Evolutionary conservation across 2,329 filamentous ascomycete genomes (phyloP).

Genomic region (Lecanicillium sp.): DNA sequence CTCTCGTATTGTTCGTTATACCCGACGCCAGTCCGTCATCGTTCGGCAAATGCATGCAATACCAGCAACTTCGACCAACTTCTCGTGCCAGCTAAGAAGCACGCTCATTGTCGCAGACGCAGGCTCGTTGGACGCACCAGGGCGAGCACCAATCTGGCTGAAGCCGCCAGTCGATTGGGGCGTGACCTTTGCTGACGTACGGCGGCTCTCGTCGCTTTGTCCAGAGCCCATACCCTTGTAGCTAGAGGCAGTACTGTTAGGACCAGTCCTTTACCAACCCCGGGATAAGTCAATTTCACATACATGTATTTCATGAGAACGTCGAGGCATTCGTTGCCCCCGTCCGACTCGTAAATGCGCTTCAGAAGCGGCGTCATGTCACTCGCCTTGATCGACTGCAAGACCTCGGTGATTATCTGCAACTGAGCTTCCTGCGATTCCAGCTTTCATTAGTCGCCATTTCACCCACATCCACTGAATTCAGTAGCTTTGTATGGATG

Average conservation of each 20-base stretch:
- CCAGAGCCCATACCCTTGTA: constrained; percentile 79
- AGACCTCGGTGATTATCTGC: constrained; percentile 80
- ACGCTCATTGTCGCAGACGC: constrained; percentile 92
- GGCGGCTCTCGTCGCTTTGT: constrained; percentile 31
- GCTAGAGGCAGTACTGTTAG: constrained; percentile 32
- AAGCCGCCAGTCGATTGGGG: constrained; percentile 77
- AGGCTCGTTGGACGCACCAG: constrained; percentile 50
- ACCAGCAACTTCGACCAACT: constrained; percentile 89
- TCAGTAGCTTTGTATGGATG: too few species aligned
- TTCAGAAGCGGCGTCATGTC: constrained; percentile 89
- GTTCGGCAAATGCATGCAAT: constrained; percentile 85
- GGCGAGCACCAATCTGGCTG: constrained; percentile 61
- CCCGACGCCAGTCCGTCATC: constrained; percentile 93
- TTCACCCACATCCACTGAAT: too few species aligned
- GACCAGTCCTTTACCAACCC: not conserved
- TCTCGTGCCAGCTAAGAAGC: constrained; percentile 96
- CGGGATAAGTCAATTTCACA: constrained; percentile 24
- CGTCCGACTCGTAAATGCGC: constrained; percentile 68
- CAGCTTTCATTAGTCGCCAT: constrained; percentile 1
- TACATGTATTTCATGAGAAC: constrained; percentile 98
- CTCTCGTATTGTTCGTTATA: constrained; percentile 14
- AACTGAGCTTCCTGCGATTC: constrained; percentile 67
- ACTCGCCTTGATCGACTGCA: constrained; percentile 91
- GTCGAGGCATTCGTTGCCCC: constrained; percentile 79
- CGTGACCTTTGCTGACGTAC: constrained; percentile 39